Evolutionary conservation across 148 eudicot species (phyloP), one percentile per base, ranked within the genome.

Genomic region (Amaranthus palmeri): DNA sequence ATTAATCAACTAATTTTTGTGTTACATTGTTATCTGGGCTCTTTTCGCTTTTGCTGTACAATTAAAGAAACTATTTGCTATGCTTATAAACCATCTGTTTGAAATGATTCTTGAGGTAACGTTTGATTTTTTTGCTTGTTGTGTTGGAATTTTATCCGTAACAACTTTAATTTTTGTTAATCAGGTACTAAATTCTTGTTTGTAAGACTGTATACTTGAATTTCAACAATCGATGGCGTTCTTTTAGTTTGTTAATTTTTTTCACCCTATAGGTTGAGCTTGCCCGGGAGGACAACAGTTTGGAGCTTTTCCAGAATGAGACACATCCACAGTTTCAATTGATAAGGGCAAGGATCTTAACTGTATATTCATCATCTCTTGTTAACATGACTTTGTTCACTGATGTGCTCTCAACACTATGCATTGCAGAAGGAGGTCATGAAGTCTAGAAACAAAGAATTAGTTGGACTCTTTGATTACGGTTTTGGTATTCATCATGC

Each of bases 401-500:
- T 77, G 63, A 58, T 55, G 52, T 82, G 57, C 66, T 55, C 73
- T 74, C 25, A 48, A 52, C 65, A 15, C 1, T 80, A 25, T 83
- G 72, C 71, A 66, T 80, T 73, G 56, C 87, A 93, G 99, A 87
- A 76, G 74, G 97, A 96, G 48, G 99, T 92, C 53, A 70, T 83
- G 77, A 96, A 90, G 80, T 96, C 99, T 64, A 88, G 96, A 90
- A 96, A 96, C 84, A 92, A 67, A 81, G 84, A 96, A 75, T 77
- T 96, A 69, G 96, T 90, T 76, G 89, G 90, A 70, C 91, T 92
- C 59, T 96, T 96, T 83, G 99, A 87, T 66, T 62, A 80, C 79
- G 99, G 97, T 63, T 52, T 92, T 70, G 99, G 99, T 71, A 86
- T 96, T 74, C 99, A 96, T 82, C 99, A 96, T 86, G 99, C 99